These are phyloP conservation scores for Amanita phalloides DNA, from an alignment of 768 basidiomycete species.

Conservation along the genomic window DNA sequence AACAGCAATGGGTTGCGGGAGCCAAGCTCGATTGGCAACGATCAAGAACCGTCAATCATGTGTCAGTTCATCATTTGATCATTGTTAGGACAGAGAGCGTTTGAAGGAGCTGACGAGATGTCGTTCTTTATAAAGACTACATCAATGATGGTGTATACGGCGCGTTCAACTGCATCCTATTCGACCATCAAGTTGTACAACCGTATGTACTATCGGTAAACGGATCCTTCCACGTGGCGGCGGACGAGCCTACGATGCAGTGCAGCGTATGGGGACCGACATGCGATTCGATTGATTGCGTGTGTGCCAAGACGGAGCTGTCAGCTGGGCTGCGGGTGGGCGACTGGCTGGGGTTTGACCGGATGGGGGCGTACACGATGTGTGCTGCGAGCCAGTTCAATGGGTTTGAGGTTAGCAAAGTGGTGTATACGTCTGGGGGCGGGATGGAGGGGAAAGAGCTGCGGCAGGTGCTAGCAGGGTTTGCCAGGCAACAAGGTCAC, in stretches of 20 bases:
- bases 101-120: constrained; percentile 5
- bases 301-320: constrained; percentile 51
- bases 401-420: constrained; percentile 73
- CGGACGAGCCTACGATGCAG: constrained; percentile 27
- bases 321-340: constrained; percentile 74
- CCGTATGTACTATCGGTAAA: constrained; percentile 71
- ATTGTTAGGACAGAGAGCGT: constrained; percentile 13
- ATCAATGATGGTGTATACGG: constrained; percentile 99
- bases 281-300: constrained; percentile 95
- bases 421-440: constrained; percentile 64
- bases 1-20: background rate
- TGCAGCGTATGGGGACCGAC: constrained; percentile 97
- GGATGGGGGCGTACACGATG: constrained; percentile 99
- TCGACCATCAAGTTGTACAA: constrained; percentile 90
- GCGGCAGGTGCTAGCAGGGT: constrained; percentile 36
- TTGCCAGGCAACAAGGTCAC: constrained; percentile 22
- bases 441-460: constrained; percentile 40
- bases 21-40: background rate
- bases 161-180: constrained; percentile 92
- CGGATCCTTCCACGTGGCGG: constrained; percentile 49
- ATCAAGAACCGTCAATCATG: constrained; percentile 56
- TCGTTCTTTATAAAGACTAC: constrained; percentile 54
- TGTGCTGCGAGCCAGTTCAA: constrained; percentile 97
- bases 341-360: constrained; percentile 96
- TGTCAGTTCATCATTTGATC: constrained; percentile 48